Evolutionary conservation across 805 yeast genomes (phyloP), one percentile per base, ranked within the genome.

Genomic region (Blastobotrys americana): DNA sequence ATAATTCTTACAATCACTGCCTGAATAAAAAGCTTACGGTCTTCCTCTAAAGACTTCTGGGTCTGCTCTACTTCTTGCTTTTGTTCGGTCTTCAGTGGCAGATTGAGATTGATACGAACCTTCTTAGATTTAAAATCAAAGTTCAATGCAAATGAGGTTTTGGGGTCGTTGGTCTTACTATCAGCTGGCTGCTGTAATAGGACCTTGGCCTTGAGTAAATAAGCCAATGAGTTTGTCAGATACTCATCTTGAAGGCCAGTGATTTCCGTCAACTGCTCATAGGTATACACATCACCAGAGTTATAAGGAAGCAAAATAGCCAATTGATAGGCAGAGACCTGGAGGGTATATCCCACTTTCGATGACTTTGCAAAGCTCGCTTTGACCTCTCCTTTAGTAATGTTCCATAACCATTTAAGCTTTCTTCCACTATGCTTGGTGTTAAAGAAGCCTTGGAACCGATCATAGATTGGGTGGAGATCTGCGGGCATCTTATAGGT

Each of bases 1-100:
- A 90, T 93, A 59, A 90, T 85, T 57, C 98, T 76, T 34, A 90
- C 97, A 65, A 93, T 87, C 58, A 95, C 85, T 2, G 97, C 96
- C 59, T 87, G 85, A 55, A 93, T 71, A 66, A 81, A 82, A 59
- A 84, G 79, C 65, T 82, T 83, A 60, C 96, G 77, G 49, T 88
- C 88, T 57, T 87, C 93, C 56, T 82, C 87, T 40, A 90, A 78
- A 58, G 88, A 95, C 61, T 78, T 80, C 53, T 77, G 82, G 2
- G 88, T 75, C 46, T 82, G 87, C 28, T 79, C 86, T 27, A 74
- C 70, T 53, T 86, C 96, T 50, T 74, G 82, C 54, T 73, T 76
- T 42, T 75, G 74, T 54, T 82, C 89, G 23, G 72, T 66, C 55
- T 65, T 63, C 76, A 67, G 71, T 66, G 66, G 76, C 73, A 74